Evolutionary conservation across 306 rosid genomes (phyloP).

Genomic region (Acacia confusa): DNA sequence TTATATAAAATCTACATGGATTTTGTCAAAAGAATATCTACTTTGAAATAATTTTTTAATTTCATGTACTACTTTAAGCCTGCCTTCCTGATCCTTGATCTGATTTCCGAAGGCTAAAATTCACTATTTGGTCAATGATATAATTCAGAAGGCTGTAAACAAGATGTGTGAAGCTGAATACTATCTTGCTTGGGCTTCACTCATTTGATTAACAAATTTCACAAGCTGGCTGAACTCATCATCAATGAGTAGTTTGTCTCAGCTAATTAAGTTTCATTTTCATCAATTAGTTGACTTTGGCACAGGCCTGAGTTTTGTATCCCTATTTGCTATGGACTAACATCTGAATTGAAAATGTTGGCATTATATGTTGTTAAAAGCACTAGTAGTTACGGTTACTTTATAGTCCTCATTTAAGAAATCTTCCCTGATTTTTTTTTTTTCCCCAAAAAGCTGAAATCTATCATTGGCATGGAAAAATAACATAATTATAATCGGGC

Average conservation of each 20-base stretch:
- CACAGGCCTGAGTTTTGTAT: not conserved
- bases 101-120: too few species aligned
- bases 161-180: not conserved
- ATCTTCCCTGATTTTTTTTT: conserved; percentile 12
- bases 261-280: not conserved
- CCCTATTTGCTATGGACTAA: not conserved
- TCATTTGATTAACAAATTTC: not conserved
- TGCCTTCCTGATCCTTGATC: too few species aligned
- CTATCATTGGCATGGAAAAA: not conserved
- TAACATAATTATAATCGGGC: not conserved
- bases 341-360: conserved; percentile 7
- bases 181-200: not conserved
- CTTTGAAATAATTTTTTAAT: too few species aligned
- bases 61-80: too few species aligned
- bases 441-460: not conserved
- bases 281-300: not conserved
- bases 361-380: not conserved
- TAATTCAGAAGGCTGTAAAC: not conserved
- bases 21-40: too few species aligned
- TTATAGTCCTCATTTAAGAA: not conserved
- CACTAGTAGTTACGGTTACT: not conserved
- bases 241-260: not conserved
- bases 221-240: not conserved
- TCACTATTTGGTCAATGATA: too few species aligned
- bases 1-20: too few species aligned